These are phyloP conservation scores for Boletus vermiculosoides DNA, from an alignment of 768 basidiomycete genomes.

Conservation along the genomic window DNA sequence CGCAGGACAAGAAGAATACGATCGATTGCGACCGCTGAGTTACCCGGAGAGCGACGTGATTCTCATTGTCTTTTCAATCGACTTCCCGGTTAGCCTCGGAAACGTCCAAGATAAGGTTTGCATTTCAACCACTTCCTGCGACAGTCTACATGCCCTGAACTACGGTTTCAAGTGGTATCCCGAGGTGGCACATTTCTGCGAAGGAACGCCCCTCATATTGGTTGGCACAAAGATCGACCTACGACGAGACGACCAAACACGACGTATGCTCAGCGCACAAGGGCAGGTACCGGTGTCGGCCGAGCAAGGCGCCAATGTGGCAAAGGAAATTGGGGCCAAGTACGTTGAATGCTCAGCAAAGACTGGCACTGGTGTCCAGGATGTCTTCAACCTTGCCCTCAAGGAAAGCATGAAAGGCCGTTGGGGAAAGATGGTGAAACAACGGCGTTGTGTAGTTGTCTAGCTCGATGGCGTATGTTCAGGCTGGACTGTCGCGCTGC, in stretches of 20 bases:
- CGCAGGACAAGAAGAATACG: slow-evolving; percentile 96
- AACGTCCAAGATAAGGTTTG: slow-evolving; percentile 89
- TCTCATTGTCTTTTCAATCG: slow-evolving; percentile 91
- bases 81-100: slow-evolving; percentile 86
- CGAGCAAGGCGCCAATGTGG: slow-evolving; percentile 81
- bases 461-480: slow-evolving; percentile 17
- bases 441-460: slow-evolving; percentile 69
- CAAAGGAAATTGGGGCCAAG: slow-evolving; percentile 88
- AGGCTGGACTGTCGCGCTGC: slow-evolving; percentile 6
- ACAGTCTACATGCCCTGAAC: slow-evolving; percentile 9
- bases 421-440: slow-evolving; percentile 70
- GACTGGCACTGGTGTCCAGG: slow-evolving; percentile 84
- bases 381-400: slow-evolving; percentile 88
- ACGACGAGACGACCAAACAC: slow-evolving; percentile 80
- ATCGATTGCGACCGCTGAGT: slow-evolving; percentile 79
- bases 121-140: neutral
- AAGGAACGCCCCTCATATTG: slow-evolving; percentile 83
- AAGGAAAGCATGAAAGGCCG: slow-evolving; percentile 83
- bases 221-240: slow-evolving; percentile 95
- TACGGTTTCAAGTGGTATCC: slow-evolving; percentile 72
- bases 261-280: slow-evolving; percentile 86
- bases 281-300: slow-evolving; percentile 78
- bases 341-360: slow-evolving; percentile 96
- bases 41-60: slow-evolving; percentile 91
- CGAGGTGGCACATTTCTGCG: slow-evolving; percentile 91